Base-by-base conservation (phyloP, 345 rosid genomes). In the Aegle marmelos region DNA sequence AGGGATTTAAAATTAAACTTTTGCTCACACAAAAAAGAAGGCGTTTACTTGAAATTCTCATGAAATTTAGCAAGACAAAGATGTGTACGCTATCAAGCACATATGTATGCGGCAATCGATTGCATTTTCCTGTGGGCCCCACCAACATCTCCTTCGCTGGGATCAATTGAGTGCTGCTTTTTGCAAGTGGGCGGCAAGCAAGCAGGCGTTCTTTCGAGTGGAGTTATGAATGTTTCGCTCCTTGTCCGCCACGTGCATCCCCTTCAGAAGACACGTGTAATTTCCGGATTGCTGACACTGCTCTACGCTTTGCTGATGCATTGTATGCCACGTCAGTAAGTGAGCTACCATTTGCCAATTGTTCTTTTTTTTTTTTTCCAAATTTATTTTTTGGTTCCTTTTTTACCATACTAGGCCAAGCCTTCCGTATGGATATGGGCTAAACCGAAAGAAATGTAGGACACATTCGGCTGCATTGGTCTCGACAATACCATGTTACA, bases 301-400 rank as follows among this genome's bases (percentile, higher is more conserved):
- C 22, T 48, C 36, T 31, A 72, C 90, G 82, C 73, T 69, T 28
- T 1, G 64, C 22, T 87, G 86, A 77, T 81, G 75, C 76, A 62
- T 45, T 28, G 2, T 1, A 8, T 31, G 7, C 70, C 62, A 64
- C 28, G 70, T 64, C 70, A 63, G 31, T 5, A 62, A 13, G 22
- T 6, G 21, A 5, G 0, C 22, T 7, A 0, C 5, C 50, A 45
- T 3, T 13, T 2, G n/a, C 5, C 17, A 0, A 13, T 45, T 3
- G 5, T 45, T 0, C 16, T 3, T 41, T 41, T 45, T 11, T 36
- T 36, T 7, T 13, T 45, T 45, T 13, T 11, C 2, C 13, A 41
- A 11, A 2, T 41, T 41, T 39, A 39, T 37, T 7, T 56, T 56
- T 60, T 2, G 4, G 6, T 25, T 9, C 11, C 1, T 33, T 1